Conservation (phyloP, 2,329 filamentous ascomycete genomes). For the Colletotrichum chlorophyti region DNA sequence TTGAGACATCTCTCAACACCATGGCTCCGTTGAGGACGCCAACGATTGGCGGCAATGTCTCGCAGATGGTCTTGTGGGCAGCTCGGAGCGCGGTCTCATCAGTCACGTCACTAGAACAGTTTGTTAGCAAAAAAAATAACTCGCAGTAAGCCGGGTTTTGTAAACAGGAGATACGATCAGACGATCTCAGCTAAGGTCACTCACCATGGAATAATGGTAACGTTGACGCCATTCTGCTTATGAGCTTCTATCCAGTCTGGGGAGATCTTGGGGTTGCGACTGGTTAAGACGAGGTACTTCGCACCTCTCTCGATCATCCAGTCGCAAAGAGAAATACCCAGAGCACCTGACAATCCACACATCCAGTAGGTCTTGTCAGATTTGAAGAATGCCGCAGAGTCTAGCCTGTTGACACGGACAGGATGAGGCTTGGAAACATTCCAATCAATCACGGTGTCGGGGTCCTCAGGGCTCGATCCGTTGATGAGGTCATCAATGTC, state of each 20-base stretch:
- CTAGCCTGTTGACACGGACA: neutral
- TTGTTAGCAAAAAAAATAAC: constrained; percentile 28
- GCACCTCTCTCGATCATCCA: constrained; percentile 45
- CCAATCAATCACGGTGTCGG: neutral
- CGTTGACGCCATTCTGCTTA: constrained; percentile 40
- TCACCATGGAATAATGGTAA: constrained; percentile 34
- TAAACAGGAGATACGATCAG: no score
- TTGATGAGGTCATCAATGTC: no score
- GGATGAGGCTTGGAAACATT: neutral
- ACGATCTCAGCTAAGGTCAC: constrained; percentile 12
- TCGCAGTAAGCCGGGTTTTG: no score
- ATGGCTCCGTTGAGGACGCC: constrained; percentile 6
- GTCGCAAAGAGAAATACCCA: constrained; percentile 41
- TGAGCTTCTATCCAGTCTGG: constrained; percentile 29
- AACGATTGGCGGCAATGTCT: neutral
- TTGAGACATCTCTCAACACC: constrained; percentile 26
- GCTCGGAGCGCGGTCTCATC: neutral
- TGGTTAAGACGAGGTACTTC: constrained; percentile 40
- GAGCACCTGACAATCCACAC: constrained; percentile 36
- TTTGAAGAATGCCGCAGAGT: neutral
- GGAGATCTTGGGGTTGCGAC: constrained; percentile 38
- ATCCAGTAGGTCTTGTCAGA: constrained; percentile 38
- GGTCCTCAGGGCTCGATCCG: neutral
- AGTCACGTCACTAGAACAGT: neutral
- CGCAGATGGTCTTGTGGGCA: neutral